Evolutionary conservation across 768 basidiomycete species (phyloP).

Genomic region (Neoboletus brunneissimus): DNA sequence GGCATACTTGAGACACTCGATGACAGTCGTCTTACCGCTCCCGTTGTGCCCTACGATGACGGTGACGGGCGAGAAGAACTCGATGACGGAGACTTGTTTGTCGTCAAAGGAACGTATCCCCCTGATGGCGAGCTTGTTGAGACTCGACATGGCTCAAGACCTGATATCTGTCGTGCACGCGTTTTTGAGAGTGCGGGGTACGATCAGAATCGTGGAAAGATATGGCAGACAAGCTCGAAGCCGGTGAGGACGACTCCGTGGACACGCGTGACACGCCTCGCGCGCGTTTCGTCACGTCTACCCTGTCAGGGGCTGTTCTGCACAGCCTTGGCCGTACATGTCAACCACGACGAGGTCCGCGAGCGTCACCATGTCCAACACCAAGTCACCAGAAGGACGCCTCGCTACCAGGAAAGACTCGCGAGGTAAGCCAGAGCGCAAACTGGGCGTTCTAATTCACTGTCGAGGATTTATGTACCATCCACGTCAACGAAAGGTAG

Average conservation of each 20-base stretch:
- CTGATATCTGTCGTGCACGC: background rate
- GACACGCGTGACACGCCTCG: background rate
- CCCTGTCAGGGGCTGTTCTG: background rate
- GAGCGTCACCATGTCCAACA: background rate
- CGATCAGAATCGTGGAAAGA: background rate
- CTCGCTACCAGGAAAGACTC: background rate
- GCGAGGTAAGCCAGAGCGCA: background rate
- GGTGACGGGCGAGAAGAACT: constrained; percentile 96
- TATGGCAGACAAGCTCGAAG: too few relatives aligned
- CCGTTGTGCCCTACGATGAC: constrained; percentile 99
- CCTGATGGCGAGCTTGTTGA: constrained; percentile 92
- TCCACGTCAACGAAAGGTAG: too few relatives aligned
- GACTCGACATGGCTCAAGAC: constrained; percentile 53
- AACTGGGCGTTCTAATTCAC: too few relatives aligned
- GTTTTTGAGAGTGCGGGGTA: background rate
- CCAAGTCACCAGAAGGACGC: background rate
- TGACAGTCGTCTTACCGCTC: constrained; percentile 97
- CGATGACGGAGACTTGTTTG: constrained; percentile 88
- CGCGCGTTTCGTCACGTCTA: background rate
- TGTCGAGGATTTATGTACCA: too few relatives aligned
- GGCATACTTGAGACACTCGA: constrained; percentile 98
- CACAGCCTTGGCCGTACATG: background rate
- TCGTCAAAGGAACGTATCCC: constrained; percentile 97
- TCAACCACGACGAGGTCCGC: background rate
- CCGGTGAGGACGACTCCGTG: too few relatives aligned